A percentile compares a stretch with the other conserved stretches of the same genome.
phyloP scores from a whole-genome alignment of 2,329 filamentous ascomycete species.

The Claviceps pazoutovae region DNA sequence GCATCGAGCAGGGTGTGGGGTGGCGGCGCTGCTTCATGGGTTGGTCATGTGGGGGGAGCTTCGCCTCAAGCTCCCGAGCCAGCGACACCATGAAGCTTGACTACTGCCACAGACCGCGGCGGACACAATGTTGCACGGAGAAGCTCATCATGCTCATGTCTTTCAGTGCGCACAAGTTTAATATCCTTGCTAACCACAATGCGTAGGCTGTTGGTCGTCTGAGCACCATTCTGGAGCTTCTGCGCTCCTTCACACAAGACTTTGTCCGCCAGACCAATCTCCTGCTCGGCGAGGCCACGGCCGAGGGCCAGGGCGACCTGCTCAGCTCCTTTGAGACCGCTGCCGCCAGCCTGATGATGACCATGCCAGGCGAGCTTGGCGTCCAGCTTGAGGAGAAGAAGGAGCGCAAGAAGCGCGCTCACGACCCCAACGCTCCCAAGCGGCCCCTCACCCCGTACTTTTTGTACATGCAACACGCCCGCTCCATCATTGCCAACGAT shows the following conservation, averaged over 20 bases:
- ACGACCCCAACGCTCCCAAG: constrained; percentile 91
- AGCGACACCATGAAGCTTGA: no score
- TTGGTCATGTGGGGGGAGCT: background rate
- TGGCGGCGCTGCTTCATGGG: no score
- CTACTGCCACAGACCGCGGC: no score
- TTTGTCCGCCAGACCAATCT: constrained; percentile 84
- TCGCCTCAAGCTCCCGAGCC: background rate
- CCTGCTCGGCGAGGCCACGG: constrained; percentile 52
- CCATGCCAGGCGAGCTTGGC: constrained; percentile 20
- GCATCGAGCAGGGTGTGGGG: no score
- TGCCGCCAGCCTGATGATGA: constrained; percentile 31
- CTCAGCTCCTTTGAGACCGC: constrained; percentile 40
- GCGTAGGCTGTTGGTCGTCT: constrained; percentile 47
- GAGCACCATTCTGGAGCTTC: constrained; percentile 62
- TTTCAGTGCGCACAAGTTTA: no score
- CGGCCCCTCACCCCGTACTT: constrained; percentile 89
- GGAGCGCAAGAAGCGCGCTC: constrained; percentile 76
- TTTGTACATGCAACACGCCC: constrained; percentile 80
- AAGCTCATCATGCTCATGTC: no score
- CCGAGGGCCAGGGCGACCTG: constrained; percentile 31
- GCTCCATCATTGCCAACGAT: constrained; percentile 67
- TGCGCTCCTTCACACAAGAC: constrained; percentile 66
- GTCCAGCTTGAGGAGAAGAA: constrained; percentile 55
- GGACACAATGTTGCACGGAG: no score
- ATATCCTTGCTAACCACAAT: constrained; percentile 12